Evolutionary conservation across 306 rosid genomes (phyloP), one percentile per base, ranked within the genome.

Genomic region (Luffa aegyptiaca): DNA sequence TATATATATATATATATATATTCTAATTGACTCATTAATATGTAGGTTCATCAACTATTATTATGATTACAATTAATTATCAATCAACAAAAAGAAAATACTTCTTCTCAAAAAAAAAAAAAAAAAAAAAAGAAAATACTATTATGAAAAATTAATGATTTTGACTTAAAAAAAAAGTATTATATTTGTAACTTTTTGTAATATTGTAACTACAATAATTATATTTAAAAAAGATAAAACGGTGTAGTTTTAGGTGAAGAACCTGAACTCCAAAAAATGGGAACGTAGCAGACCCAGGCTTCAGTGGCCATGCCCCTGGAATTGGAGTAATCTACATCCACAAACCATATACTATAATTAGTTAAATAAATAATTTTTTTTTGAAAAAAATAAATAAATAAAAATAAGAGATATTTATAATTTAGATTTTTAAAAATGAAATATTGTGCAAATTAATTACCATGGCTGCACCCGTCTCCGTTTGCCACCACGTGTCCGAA

Each of bases 181-280:
- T 26, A 26, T 26, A 26, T 39, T 39, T 39, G 42, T 39, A 39
- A 39, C 4, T 5, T 39, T 5, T 39, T 45, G 8, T 45, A 45
- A 45, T 45, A 0, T 45, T 8, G 7, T 8, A n/a, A 0, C 18
- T 1, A 17, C 8, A 53, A 57, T 57, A 61, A 61, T 8, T n/a
- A 62, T 0, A 62, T 4, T 31, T 62, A 62, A 8, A 65, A 65
- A 37, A 17, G 31, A 37, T 3, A 66, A 66, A 66, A 66, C 10
- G 70, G 20, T 36, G 70, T 66, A 8, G 73, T 66, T 66, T 66
- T 18, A 68, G 74, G 8, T 8, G 82, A 85, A 39, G 17, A 26
- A 95, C 99, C 97, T 95, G 91, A 78, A 93, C 93, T 84, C 99
- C 99, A 83, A 95, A 95, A 89, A 95, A 95, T 82, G 99, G 99